These are phyloP conservation scores for Penicillium subrubescens DNA, from an alignment of 495 filamentous ascomycete genomes.

Conservation along the genomic window DNA sequence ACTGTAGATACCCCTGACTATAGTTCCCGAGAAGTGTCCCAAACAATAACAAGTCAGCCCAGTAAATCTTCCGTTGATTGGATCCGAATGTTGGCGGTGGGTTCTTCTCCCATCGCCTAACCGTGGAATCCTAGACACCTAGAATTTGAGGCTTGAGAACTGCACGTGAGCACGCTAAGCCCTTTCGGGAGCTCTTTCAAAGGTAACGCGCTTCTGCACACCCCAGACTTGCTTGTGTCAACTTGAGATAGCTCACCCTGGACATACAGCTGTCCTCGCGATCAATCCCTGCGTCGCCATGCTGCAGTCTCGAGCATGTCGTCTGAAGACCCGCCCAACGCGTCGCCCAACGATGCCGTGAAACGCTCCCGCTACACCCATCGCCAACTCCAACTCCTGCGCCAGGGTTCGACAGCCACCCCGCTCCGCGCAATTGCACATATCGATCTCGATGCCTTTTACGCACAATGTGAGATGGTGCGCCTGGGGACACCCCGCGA, in stretches of 20 bases:
- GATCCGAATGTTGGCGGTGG: background rate
- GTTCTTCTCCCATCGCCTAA: background rate
- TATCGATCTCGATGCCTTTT: constrained; percentile 96
- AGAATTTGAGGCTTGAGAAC: constrained; percentile 14
- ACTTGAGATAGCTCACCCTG: background rate
- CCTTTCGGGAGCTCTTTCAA: constrained; percentile 13
- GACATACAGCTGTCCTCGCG: background rate
- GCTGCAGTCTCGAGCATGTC: constrained; percentile 29
- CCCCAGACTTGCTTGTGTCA: background rate
- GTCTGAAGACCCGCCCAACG: constrained; percentile 28
- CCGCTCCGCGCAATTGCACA: constrained; percentile 89
- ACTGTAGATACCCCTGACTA: background rate
- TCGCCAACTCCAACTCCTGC: constrained; percentile 75
- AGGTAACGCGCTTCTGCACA: constrained; percentile 2
- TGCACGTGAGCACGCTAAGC: constrained; percentile 26
- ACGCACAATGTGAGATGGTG: constrained; percentile 94
- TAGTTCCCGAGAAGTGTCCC: background rate
- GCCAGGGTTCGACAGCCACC: constrained; percentile 66
- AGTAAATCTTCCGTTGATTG: background rate
- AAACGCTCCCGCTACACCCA: constrained; percentile 78
- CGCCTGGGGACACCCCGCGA: constrained; percentile 73
- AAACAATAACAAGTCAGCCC: background rate
- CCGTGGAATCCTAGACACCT: constrained; percentile 6
- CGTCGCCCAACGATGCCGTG: constrained; percentile 36
- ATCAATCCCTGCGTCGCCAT: constrained; percentile 17